Percentiles rank a stretch among this genome's conserved stretches.
These are phyloP conservation scores for Blastocystis sp. DNA, from an alignment of 352 stramenopile genomes.

Conservation along the genomic window DNA sequence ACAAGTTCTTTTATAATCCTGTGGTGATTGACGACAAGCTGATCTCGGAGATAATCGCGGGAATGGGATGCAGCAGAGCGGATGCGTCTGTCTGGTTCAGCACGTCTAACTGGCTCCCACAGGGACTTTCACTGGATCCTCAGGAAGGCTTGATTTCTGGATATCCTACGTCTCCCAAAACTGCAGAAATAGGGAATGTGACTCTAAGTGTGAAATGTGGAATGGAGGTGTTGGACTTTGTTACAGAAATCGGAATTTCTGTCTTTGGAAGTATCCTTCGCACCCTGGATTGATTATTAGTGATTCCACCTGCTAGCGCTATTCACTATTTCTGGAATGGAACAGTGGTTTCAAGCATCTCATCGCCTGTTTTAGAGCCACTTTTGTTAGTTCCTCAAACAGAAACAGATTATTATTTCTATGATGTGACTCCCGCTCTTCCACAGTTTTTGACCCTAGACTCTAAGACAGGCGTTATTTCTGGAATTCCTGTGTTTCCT, in stretches of 20 bases:
- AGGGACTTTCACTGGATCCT: slow-evolving; percentile 33
- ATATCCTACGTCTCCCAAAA: neutral
- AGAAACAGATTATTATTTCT: slow-evolving; percentile 25
- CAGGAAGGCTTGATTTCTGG: neutral
- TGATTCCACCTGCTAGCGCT: neutral
- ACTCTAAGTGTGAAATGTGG: neutral
- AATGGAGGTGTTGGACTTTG: neutral
- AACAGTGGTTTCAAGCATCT: neutral
- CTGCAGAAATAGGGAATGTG: neutral
- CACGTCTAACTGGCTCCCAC: neutral
- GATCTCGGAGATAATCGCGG: neutral
- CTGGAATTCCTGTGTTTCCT: neutral
- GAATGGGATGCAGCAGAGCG: neutral
- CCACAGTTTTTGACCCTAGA: neutral
- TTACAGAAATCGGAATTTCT: neutral
- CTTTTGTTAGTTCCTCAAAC: neutral
- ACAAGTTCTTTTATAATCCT: neutral
- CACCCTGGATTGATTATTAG: neutral
- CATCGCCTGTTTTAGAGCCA: neutral
- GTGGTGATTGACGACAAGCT: neutral
- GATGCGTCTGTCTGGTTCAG: neutral
- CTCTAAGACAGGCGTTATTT: neutral
- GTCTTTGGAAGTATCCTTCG: neutral
- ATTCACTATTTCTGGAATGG: slow-evolving; percentile 14
- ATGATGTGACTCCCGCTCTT: neutral